phyloP scores from a whole-genome alignment of 306 rosid genomes.

The Cicer bijugum region DNA sequence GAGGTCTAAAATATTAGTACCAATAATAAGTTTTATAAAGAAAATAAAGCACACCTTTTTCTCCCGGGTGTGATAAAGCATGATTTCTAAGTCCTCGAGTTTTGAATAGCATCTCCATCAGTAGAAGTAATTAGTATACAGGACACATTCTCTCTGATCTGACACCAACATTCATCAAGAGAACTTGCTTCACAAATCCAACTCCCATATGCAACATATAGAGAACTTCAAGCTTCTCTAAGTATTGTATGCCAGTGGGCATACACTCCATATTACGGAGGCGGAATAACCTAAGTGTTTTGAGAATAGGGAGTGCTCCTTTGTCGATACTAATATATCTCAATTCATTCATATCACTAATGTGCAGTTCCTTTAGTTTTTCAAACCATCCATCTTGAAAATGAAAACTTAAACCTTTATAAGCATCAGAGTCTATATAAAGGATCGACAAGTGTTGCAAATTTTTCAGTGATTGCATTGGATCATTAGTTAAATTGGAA shows the following conservation, averaged over 20 bases:
- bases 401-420: neutral
- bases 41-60: neutral
- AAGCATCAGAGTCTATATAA: fast-evolving
- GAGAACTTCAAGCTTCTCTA: neutral
- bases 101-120: too few relatives aligned
- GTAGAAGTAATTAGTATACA: too few relatives aligned
- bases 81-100: too few relatives aligned
- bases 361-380: neutral
- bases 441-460: neutral
- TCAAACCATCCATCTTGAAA: conserved; percentile 14
- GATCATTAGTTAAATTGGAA: neutral
- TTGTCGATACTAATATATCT: neutral
- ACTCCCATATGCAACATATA: neutral
- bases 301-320: neutral
- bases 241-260: neutral
- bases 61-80: too few relatives aligned
- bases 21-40: neutral
- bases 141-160: too few relatives aligned
- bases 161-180: too few relatives aligned
- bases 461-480: neutral
- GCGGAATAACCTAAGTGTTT: fast-evolving
- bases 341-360: fast-evolving
- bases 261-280: fast-evolving
- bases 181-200: too few relatives aligned
- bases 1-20: neutral